Evolutionary conservation across 108 stramenopile species (phyloP).

Genomic region (Skeletonema menzelii): DNA sequence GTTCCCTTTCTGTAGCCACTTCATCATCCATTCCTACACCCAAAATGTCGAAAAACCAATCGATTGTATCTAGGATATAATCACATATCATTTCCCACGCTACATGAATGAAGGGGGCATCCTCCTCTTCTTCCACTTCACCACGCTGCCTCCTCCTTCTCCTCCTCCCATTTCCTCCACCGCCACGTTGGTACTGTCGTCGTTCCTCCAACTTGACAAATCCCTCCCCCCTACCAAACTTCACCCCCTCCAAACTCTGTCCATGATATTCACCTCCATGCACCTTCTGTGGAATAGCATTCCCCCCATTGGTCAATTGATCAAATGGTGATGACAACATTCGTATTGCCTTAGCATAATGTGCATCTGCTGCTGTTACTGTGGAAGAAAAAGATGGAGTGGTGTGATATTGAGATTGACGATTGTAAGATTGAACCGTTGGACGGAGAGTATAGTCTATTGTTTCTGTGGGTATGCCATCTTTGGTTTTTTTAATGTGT

Average conservation of each 20-base stretch:
- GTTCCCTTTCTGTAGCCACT: neutral
- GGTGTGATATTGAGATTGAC: neutral
- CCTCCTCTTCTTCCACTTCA: neutral
- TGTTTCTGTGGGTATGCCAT: neutral
- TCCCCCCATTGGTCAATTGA: conserved; percentile 20
- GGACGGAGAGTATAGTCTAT: neutral
- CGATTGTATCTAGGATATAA: conserved; percentile 3
- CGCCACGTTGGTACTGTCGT: neutral
- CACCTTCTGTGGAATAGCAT: conserved; percentile 11
- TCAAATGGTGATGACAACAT: conserved; percentile 39
- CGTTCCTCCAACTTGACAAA: conserved; percentile 24
- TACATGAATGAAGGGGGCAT: conserved; percentile 3
- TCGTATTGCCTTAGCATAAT: conserved; percentile 42
- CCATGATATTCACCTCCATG: conserved; percentile 14
- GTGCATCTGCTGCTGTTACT: conserved; percentile 10
- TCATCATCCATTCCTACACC: conserved; percentile 19
- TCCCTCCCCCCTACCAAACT: conserved; percentile 20
- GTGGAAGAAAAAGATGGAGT: neutral
- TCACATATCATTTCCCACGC: conserved; percentile 9
- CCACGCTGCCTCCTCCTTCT: neutral
- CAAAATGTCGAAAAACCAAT: conserved; percentile 15
- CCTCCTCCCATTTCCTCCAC: neutral
- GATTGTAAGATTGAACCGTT: neutral
- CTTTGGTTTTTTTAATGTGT: neutral
- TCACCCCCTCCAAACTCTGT: neutral